These are phyloP conservation scores for Ophioceras dolichostomum DNA, from an alignment of 2,329 filamentous ascomycete species.

Conservation along the genomic window DNA sequence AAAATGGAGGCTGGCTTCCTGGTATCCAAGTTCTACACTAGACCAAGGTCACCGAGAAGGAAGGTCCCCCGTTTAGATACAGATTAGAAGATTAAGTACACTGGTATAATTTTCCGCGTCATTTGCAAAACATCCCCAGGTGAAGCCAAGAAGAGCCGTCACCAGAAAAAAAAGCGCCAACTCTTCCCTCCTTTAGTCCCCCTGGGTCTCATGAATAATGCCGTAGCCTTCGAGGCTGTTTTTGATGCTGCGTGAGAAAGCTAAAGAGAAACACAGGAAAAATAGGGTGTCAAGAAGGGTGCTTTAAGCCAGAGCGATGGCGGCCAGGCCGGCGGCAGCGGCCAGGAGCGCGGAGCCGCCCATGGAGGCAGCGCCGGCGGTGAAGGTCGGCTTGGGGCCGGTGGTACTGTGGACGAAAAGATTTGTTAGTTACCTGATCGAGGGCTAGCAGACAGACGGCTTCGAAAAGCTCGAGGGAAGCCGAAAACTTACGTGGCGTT, in stretches of 20 bases:
- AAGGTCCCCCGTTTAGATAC: neutral
- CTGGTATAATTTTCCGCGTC: conserved; percentile 17
- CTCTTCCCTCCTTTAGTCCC: no score
- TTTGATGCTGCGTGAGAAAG: conserved; percentile 17
- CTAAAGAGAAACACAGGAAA: no score
- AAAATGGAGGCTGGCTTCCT: no score
- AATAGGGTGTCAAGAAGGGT: conserved; percentile 5
- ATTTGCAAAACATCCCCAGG: conserved; percentile 6
- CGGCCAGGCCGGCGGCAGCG: conserved; percentile 40
- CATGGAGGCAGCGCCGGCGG: conserved; percentile 39
- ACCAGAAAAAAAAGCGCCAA: conserved; percentile 18
- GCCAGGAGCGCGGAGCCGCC: conserved; percentile 41
- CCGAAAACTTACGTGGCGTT: conserved; percentile 19
- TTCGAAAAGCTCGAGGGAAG: neutral
- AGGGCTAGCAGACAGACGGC: conserved; percentile 6
- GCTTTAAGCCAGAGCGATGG: conserved; percentile 41
- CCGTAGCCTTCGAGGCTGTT: conserved; percentile 27
- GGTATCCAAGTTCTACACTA: no score
- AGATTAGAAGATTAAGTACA: conserved; percentile 40
- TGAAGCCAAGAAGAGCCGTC: no score
- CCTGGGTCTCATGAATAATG: conserved; percentile 11
- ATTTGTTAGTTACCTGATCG: neutral
- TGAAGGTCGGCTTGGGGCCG: conserved; percentile 21
- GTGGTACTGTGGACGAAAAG: conserved; percentile 9
- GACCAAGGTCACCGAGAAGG: no score